phyloP scores from a whole-genome alignment of 805 yeast genomes.

The Barnettozyma californica region DNA sequence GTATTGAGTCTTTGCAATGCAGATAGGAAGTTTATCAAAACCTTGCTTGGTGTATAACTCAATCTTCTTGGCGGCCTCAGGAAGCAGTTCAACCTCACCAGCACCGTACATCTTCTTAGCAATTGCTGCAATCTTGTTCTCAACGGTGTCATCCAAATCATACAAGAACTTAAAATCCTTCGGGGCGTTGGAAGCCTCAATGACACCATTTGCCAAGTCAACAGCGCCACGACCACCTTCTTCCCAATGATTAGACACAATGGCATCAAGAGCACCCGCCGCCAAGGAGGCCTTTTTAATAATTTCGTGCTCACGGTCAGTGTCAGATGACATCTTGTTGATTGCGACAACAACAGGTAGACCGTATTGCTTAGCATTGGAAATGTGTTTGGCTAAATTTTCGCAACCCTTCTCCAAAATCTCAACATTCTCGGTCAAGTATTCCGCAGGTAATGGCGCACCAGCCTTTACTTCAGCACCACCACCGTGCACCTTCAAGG shows the following conservation, averaged over 20 bases:
- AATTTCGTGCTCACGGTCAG: slow-evolving; percentile 71
- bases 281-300: slow-evolving; percentile 74
- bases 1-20: slow-evolving; percentile 97
- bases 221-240: slow-evolving; percentile 91
- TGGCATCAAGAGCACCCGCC: slow-evolving; percentile 94
- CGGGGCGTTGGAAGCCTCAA: slow-evolving; percentile 56
- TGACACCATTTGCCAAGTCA: slow-evolving; percentile 77
- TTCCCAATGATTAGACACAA: slow-evolving; percentile 91
- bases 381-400: slow-evolving; percentile 85
- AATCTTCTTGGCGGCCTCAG: slow-evolving; percentile 73
- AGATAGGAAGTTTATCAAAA: slow-evolving; percentile 84
- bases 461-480: slow-evolving; percentile 97
- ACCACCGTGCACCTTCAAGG: slow-evolving; percentile 96
- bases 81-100: slow-evolving; percentile 70
- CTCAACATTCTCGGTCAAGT: slow-evolving; percentile 75
- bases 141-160: slow-evolving; percentile 65
- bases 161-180: slow-evolving; percentile 58
- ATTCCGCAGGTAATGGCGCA: slow-evolving; percentile 74
- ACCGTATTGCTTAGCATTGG: slow-evolving; percentile 78
- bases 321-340: slow-evolving; percentile 80
- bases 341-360: slow-evolving; percentile 94
- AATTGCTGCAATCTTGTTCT: slow-evolving; percentile 71
- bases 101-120: slow-evolving; percentile 94
- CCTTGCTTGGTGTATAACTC: slow-evolving; percentile 83
- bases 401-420: slow-evolving; percentile 75